Evolutionary conservation across 2,329 filamentous ascomycete genomes (phyloP), one percentile per base, ranked within the genome.

Genomic region (Chrysosporium keratinophilum): DNA sequence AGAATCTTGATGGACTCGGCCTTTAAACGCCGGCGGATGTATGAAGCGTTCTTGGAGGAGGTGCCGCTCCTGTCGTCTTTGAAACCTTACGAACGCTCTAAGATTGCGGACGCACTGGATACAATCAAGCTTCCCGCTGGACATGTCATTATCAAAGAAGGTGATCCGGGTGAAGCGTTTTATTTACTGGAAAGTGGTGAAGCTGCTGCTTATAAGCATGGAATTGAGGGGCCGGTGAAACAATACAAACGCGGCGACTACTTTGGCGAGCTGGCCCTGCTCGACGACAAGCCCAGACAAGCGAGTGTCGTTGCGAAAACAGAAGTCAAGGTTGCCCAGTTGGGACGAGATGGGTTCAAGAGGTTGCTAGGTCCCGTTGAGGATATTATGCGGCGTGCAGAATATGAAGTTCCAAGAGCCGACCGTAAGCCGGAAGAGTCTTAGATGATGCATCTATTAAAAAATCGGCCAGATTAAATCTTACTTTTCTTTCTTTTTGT

Each of bases 1-100:
- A 87, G 93, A 57, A 97, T 98, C 60, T 78, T 98, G 58, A 96
- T 98, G 90, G 91, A 97, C 73, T 94, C 88, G 39, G 95, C 93
- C 2, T 97, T 96, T 74, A 88, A 94, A 63, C 87, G 91, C 54
- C 84, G 93, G 62, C 87, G 91, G 64, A 91, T 97, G 84, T 97
- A 97, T 71, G 93, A 98, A 73, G 88, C 83, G 62, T 97, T 98
- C 76, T 78, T 98, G 19, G 90, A 95, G 68, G 89, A 95, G 67
- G 93, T 97, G 1, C 88, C 88, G 0, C 78, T 97, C 31, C 80
- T 98, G 23, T 79, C 84, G 2, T 84, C 82, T 19, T 78, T 98
- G 54, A 95, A 90, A 43, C 79, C 87, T 0, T 97, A 97, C 69
- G 93, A 98, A 73, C 84, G 93, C 55, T 88, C 88, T 65, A 98